phyloP scores from a whole-genome alignment of 2,329 filamentous ascomycete genomes.

The Metarhizium guizhouense region DNA sequence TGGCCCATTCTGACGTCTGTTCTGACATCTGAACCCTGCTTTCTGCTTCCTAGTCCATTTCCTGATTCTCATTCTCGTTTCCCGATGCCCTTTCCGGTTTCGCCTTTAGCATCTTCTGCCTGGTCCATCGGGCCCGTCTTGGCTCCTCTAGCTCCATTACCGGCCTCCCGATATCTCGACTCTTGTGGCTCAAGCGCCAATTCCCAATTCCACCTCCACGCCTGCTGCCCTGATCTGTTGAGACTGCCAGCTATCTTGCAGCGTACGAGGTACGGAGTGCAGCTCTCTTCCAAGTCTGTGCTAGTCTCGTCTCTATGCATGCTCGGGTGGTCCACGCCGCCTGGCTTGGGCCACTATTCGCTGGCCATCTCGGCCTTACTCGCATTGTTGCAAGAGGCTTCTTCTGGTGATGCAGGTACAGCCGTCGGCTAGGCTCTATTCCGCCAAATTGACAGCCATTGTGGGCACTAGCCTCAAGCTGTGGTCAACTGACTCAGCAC shows the following conservation, averaged over 20 bases:
- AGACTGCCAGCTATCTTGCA: not conserved
- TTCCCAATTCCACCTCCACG: not conserved
- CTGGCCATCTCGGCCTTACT: too few species aligned
- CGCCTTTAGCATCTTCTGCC: not conserved
- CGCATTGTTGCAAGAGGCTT: not conserved
- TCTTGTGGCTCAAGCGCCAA: not conserved
- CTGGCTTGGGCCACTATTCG: too few species aligned
- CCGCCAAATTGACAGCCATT: not conserved
- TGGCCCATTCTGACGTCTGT: not conserved
- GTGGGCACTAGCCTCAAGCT: not conserved
- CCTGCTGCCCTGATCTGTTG: not conserved
- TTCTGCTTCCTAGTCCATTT: not conserved
- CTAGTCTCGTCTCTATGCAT: not conserved
- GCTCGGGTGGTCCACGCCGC: too few species aligned
- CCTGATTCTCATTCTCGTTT: not conserved
- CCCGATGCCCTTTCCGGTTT: not conserved
- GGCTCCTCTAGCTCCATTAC: not conserved
- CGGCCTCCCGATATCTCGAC: not conserved
- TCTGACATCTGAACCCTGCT: not conserved
- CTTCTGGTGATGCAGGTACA: not conserved
- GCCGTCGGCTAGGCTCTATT: not conserved
- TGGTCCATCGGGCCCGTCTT: not conserved
- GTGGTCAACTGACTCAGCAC: not conserved
- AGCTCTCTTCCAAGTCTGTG: not conserved
- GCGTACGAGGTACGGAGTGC: too few species aligned